phyloP scores from a whole-genome alignment of 2,329 filamentous ascomycete genomes.

The Graphiopsis chlorocephala region DNA sequence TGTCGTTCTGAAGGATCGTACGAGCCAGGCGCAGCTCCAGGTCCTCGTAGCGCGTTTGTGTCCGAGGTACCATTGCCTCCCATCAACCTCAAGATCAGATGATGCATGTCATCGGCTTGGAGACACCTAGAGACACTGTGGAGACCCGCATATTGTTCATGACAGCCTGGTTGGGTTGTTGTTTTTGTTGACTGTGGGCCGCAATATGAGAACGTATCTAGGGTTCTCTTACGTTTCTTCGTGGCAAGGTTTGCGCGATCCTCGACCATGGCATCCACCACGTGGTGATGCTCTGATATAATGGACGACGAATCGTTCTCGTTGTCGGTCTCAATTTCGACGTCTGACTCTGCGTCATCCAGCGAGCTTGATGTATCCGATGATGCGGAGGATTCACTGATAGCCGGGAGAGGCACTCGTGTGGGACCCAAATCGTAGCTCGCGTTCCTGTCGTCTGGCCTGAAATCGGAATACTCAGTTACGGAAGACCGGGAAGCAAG shows the following conservation, averaged over 20 bases:
- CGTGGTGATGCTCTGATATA: background rate
- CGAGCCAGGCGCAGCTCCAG: background rate
- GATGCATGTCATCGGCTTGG: background rate
- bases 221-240: slow-evolving; percentile 28
- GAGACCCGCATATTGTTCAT: background rate
- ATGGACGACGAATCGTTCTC: background rate
- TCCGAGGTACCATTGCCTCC: slow-evolving; percentile 5
- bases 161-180: background rate
- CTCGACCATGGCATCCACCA: slow-evolving; percentile 20
- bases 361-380: background rate
- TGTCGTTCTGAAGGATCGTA: background rate
- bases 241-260: slow-evolving; percentile 27
- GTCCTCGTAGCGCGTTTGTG: background rate
- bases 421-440: slow-evolving; percentile 47
- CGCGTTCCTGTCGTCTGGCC: slow-evolving; percentile 45
- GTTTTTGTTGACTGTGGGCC: slow-evolving; percentile 6
- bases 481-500: background rate
- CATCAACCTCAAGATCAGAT: slow-evolving; percentile 16
- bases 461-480: slow-evolving; percentile 29
- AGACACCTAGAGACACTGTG: background rate
- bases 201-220: slow-evolving; percentile 1
- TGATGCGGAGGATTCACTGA: slow-evolving; percentile 25
- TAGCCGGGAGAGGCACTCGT: slow-evolving; percentile 32
- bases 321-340: slow-evolving; percentile 17
- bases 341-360: background rate